These are phyloP conservation scores for Meripilus lineatus DNA, from an alignment of 1,284 basidiomycete species.

Conservation along the genomic window DNA sequence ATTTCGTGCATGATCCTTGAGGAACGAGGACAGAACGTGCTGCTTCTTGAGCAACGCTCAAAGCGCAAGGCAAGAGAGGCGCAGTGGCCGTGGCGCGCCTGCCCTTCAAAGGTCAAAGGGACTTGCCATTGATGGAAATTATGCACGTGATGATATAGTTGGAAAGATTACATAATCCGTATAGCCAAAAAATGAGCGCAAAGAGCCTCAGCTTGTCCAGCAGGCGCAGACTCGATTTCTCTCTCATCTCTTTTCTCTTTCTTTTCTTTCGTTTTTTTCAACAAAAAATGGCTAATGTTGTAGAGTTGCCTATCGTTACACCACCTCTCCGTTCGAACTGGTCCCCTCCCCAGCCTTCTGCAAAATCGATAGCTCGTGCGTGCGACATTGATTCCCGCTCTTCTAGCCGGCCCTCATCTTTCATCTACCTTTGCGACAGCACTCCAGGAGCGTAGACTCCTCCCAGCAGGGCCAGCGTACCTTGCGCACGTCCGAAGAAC, in stretches of 20 bases:
- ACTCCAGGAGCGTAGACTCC: constrained; percentile 42
- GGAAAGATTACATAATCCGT: too few relatives aligned
- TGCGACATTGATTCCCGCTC: constrained; percentile 8
- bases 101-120: too few relatives aligned
- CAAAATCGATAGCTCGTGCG: constrained; percentile 31
- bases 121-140: too few relatives aligned
- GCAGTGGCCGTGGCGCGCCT: too few relatives aligned
- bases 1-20: background rate
- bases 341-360: constrained; percentile 23
- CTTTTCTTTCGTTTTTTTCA: constrained; percentile 7
- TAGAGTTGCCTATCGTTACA: constrained; percentile 28
- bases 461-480: constrained; percentile 84
- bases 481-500: constrained; percentile 75
- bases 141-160: too few relatives aligned
- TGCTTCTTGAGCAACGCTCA: too few relatives aligned
- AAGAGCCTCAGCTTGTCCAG: too few relatives aligned
- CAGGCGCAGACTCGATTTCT: background rate
- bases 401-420: constrained; percentile 2
- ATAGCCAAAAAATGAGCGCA: too few relatives aligned
- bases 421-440: constrained; percentile 19
- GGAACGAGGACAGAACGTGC: too few relatives aligned
- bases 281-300: constrained; percentile 27
- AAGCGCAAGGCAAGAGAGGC: too few relatives aligned
- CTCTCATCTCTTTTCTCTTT: constrained; percentile 2
- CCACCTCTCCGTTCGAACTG: constrained; percentile 26